A percentile compares a stretch with the other conserved stretches of the same genome.
phyloP scores from a whole-genome alignment of 768 basidiomycete species.

The Rhodosporidiobolus sp. region DNA sequence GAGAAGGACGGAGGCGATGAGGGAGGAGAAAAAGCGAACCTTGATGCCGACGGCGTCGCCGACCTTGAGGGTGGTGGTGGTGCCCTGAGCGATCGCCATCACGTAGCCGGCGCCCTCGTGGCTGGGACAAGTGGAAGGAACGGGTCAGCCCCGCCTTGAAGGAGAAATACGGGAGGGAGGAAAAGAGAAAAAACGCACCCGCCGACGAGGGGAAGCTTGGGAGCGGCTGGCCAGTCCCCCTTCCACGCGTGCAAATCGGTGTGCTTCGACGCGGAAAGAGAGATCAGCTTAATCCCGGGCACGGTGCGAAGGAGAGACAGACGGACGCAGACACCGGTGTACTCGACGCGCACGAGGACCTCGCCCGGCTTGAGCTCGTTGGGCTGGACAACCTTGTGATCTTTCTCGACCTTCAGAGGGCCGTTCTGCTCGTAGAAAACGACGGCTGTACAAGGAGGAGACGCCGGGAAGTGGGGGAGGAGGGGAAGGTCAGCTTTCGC shows the following conservation, averaged over 20 bases:
- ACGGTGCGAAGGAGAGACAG: neutral
- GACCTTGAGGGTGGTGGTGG: conserved; percentile 56
- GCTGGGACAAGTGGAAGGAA: too few relatives aligned
- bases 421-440: conserved; percentile 28
- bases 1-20: conserved; percentile 37
- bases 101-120: conserved; percentile 80
- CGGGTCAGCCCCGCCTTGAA: conserved; percentile 58
- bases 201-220: conserved; percentile 54
- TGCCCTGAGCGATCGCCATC: conserved; percentile 67
- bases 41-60: conserved; percentile 39
- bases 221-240: conserved; percentile 68
- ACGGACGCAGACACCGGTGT: conserved; percentile 27
- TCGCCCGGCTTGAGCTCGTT: conserved; percentile 43
- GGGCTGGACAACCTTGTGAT: conserved; percentile 37
- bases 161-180: too few relatives aligned
- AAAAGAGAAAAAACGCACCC: neutral
- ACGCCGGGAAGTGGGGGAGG: too few relatives aligned
- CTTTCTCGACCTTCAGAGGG: conserved; percentile 26
- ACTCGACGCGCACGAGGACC: conserved; percentile 30
- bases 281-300: too few relatives aligned
- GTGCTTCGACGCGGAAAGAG: too few relatives aligned
- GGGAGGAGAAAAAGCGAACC: conserved; percentile 15
- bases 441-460: neutral
- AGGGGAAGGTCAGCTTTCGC: too few relatives aligned
- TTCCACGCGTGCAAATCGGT: conserved; percentile 45